phyloP scores from a whole-genome alignment of 2,329 filamentous ascomycete species.

The Pseudogymnoascus pannorum region DNA sequence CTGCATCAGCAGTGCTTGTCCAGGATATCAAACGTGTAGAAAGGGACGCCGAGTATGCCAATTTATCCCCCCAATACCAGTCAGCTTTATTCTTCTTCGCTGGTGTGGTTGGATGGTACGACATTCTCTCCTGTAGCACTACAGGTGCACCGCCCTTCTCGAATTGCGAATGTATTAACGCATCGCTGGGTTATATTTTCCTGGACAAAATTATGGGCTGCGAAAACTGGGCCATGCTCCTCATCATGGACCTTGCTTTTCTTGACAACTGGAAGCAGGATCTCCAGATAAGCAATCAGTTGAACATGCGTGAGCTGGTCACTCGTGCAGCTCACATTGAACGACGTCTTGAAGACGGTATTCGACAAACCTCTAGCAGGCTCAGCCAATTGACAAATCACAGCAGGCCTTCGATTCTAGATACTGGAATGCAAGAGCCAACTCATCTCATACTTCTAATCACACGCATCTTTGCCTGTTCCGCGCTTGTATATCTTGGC shows the following conservation, averaged over 20 bases:
- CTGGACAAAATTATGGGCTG: conserved; percentile 46
- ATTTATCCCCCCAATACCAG: conserved; percentile 31
- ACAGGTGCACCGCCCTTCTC: conserved; percentile 24
- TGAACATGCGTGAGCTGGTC: conserved; percentile 39
- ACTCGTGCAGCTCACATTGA: conserved; percentile 29
- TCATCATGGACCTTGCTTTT: conserved; percentile 43
- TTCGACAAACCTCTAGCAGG: conserved; percentile 1
- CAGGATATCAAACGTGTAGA: conserved; percentile 28
- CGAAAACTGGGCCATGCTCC: conserved; percentile 47
- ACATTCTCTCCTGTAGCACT: conserved; percentile 42
- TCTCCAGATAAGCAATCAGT: conserved; percentile 33
- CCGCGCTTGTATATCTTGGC: conserved; percentile 17
- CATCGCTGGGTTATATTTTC: conserved; percentile 32
- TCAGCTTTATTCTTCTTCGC: conserved; percentile 43
- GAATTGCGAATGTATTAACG: neutral
- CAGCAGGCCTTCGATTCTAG: neutral
- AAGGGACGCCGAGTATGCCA: neutral
- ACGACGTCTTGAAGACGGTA: conserved; percentile 10
- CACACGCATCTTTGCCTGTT: conserved; percentile 14
- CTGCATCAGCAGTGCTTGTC: conserved; percentile 43
- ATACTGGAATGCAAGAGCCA: neutral
- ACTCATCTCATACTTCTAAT: conserved; percentile 8
- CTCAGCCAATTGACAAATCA: neutral
- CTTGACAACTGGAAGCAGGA: conserved; percentile 51
- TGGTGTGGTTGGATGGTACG: conserved; percentile 39